Base-by-base conservation (phyloP, 23 red algal species). In the Chondrus crispus region DNA sequence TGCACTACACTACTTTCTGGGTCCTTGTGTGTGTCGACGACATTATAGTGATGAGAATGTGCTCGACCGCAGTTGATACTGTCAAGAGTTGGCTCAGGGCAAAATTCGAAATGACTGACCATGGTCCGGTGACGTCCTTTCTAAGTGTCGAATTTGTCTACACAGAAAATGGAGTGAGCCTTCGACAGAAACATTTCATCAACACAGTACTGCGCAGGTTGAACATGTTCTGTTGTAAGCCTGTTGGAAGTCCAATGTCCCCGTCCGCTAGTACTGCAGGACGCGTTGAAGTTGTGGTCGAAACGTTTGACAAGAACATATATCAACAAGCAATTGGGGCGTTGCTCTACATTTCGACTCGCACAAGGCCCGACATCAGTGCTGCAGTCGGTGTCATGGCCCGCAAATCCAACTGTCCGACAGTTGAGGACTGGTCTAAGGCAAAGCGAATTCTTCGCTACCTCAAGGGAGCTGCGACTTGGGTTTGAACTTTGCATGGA, bases 291-390 rank as follows among this genome's bases (percentile, higher is more conserved):
- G n/a, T n/a, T n/a, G n/a, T n/a, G n/a, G n/a, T n/a, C n/a, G n/a
- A n/a, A n/a, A n/a, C n/a, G n/a, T n/a, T n/a, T n/a, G n/a, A n/a
- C n/a, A n/a, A n/a, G n/a, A n/a, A n/a, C n/a, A n/a, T n/a, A n/a
- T 88, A 73, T 44, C 64, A 53, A 37, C 60, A 88, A 36, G 64
- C 69, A n/a, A 44, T 88, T 19, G 84, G 62, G 28, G 20, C 64
- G 3, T 36, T 88, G 47, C 19, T 88, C 2, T 88, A 88, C 84
- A 7, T 88, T 2, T 38, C 84, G 24, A 46, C 22, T 3, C n/a
- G 64, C 1, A 88, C 84, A 5, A 46, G 84, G 46, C 84, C 84
- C 11, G 84, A 88, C 38, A 45, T 88, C 29, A 46, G 26, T 48
- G 29, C 46, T 47, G 64, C 84, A 2, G 84, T 74, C 22, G 26